Evolutionary conservation across 1,284 basidiomycete species (phyloP).

Genomic region (Rugosomyces carneus): DNA sequence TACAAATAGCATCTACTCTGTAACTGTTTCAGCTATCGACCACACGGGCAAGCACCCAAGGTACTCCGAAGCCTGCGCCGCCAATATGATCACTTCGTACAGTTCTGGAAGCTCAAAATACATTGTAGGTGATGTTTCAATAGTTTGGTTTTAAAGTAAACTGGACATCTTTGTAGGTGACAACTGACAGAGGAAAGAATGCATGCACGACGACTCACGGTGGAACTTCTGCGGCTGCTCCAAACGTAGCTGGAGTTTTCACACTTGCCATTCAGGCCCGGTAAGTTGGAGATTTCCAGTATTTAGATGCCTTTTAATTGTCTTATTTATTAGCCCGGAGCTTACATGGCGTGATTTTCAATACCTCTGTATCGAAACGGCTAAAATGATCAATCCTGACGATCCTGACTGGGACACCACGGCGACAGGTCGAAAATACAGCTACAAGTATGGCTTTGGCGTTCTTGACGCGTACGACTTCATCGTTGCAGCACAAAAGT

Average conservation of each 20-base stretch:
- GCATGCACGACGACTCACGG: conserved; percentile 84
- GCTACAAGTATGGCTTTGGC: conserved; percentile 98
- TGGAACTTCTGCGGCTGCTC: conserved; percentile 98
- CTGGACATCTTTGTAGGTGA: conserved; percentile 55
- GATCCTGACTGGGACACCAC: conserved; percentile 95
- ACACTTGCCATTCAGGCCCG: conserved; percentile 81
- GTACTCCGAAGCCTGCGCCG: conserved; percentile 95
- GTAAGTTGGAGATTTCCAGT: conserved; percentile 37
- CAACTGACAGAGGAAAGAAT: conserved; percentile 88
- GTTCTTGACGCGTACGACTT: conserved; percentile 81
- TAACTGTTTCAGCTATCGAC: conserved; percentile 93
- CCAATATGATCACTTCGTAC: conserved; percentile 94
- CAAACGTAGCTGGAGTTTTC: conserved; percentile 89
- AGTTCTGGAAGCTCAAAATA: conserved; percentile 92
- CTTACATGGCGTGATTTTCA: conserved; percentile 97
- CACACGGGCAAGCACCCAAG: conserved; percentile 89
- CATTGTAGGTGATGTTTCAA: conserved; percentile 57
- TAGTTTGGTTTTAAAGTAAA: background rate
- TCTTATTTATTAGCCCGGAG: conserved; percentile 57
- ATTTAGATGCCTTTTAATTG: background rate
- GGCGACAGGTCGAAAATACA: conserved; percentile 75
- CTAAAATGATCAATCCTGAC: conserved; percentile 75
- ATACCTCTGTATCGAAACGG: conserved; percentile 80
- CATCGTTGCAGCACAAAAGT: conserved; percentile 76
- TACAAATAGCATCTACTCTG: conserved; percentile 97